These are phyloP conservation scores for Phytopythium kandeliae DNA, from an alignment of 352 stramenopile species.

Conservation along the genomic window DNA sequence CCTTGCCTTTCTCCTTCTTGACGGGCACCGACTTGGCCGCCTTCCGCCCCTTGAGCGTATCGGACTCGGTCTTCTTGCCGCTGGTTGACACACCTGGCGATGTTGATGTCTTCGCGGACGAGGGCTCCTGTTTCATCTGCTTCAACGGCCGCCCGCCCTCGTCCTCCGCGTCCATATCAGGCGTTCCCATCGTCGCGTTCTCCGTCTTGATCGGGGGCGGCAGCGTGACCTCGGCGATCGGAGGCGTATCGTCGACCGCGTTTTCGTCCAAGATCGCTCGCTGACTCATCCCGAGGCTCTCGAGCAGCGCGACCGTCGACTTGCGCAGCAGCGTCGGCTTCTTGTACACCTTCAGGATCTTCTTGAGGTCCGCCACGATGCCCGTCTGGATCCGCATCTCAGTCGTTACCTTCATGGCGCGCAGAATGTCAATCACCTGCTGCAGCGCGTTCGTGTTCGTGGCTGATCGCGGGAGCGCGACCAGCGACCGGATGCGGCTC, in stretches of 20 bases:
- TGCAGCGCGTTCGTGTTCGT: constrained; percentile 64
- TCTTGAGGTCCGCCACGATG: constrained; percentile 70
- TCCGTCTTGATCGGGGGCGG: constrained; percentile 24
- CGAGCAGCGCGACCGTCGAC: constrained; percentile 61
- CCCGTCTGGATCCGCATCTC: constrained; percentile 71
- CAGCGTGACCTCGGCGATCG: constrained; percentile 8
- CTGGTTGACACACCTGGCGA: neutral
- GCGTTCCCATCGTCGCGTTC: constrained; percentile 11
- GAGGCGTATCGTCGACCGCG: constrained; percentile 33
- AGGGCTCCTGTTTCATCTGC: constrained; percentile 4
- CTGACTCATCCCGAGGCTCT: constrained; percentile 61
- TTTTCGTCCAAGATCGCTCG: constrained; percentile 39
- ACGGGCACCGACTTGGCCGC: neutral
- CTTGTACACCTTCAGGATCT: constrained; percentile 69
- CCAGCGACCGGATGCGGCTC: constrained; percentile 55
- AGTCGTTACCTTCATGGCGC: constrained; percentile 60
- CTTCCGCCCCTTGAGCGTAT: constrained; percentile 3
- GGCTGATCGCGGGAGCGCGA: constrained; percentile 46
- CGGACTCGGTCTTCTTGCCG: neutral
- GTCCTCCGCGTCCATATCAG: constrained; percentile 4
- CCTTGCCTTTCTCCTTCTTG: constrained; percentile 32
- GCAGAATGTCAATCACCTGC: constrained; percentile 77
- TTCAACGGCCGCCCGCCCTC: constrained; percentile 1
- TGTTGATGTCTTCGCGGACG: neutral
- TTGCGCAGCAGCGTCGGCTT: constrained; percentile 79